Evolutionary conservation across 352 stramenopile genomes (phyloP), one percentile per base, ranked within the genome.

Genomic region (Saprolegnia parasitica): DNA sequence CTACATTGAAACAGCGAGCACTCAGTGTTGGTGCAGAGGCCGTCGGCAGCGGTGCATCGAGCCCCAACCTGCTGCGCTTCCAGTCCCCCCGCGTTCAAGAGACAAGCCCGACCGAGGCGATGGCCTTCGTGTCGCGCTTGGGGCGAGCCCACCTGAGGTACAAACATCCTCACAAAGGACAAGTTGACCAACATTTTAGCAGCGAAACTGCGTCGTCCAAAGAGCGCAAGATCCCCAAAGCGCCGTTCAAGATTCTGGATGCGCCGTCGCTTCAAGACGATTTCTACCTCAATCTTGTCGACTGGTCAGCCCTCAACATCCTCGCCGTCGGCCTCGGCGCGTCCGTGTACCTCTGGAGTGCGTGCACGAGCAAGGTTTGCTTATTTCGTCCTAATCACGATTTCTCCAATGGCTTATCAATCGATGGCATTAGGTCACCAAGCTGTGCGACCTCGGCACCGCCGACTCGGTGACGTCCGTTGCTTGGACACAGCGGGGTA

Each of bases 211-310:
- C 47, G 37, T 23, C 11, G 29, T 16, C 26, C 6, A 67, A 52
- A n/a, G 35, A 42, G 18, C 78, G 84, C 72, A 86, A 87, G 57
- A 98, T 98, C 76, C 74, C 91, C 15, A 97, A 97, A 68, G 89
- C 92, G 21, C 95, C 96, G 1, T 98, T 98, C 65, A 98, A 99
- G 81, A 91, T 99, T n/a, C 77, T 99, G 29, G 96, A 99, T 79
- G 97, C 97, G 20, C 97, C 97, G 1, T 81, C 87, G 10, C 78
- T 99, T 5, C 90, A 98, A 74, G 97, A 99, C 78, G 97, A 99
- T 76, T 99, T 99, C 76, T 99, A 99, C 73, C 76, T 99, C 13
- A 99, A 99, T 74, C 80, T 99, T 0, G 94, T 99, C 10, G 95
- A 98, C 76, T 99, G 97, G 97, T 98, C 90, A 0, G 84, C 90